These are phyloP conservation scores for Prunus davidiana DNA, from an alignment of 306 rosid species.

Conservation along the genomic window DNA sequence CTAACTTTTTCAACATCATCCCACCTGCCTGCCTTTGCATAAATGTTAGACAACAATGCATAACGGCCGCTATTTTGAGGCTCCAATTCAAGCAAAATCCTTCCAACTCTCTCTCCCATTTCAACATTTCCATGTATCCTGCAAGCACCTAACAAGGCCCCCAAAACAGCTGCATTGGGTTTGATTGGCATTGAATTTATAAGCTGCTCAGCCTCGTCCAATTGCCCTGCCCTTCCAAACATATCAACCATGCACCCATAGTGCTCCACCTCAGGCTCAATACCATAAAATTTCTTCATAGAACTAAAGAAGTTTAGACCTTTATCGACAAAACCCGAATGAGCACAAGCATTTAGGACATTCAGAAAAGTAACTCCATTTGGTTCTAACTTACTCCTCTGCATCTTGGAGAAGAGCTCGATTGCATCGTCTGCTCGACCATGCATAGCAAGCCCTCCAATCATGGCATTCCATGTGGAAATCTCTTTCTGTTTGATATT, in stretches of 20 bases:
- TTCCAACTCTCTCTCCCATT: conserved; percentile 52
- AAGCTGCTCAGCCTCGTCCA: conserved; percentile 49
- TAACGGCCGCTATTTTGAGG: conserved; percentile 59
- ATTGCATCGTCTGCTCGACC: conserved; percentile 57
- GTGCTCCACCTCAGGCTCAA: conserved; percentile 56
- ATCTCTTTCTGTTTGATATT: conserved; percentile 40
- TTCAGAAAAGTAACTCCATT: conserved; percentile 41
- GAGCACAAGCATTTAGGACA: conserved; percentile 59
- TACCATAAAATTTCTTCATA: conserved; percentile 37
- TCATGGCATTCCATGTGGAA: conserved; percentile 70
- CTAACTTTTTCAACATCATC: conserved; percentile 45
- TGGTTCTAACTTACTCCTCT: conserved; percentile 36
- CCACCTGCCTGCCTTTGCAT: conserved; percentile 55
- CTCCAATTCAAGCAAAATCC: conserved; percentile 48
- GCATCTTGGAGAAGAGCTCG: conserved; percentile 49
- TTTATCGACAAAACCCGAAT: conserved; percentile 45
- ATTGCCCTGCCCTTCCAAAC: conserved; percentile 52
- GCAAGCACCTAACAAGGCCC: conserved; percentile 62
- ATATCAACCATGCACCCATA: conserved; percentile 57
- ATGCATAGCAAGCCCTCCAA: conserved; percentile 53
- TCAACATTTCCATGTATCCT: conserved; percentile 47
- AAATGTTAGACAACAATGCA: conserved; percentile 51
- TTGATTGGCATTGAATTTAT: conserved; percentile 44
- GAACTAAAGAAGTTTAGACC: conserved; percentile 40
- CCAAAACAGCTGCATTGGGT: conserved; percentile 58